Evolutionary conservation across 2,329 filamentous ascomycete species (phyloP), one percentile per base, ranked within the genome.

Genomic region (Camptophora hylomeconis): DNA sequence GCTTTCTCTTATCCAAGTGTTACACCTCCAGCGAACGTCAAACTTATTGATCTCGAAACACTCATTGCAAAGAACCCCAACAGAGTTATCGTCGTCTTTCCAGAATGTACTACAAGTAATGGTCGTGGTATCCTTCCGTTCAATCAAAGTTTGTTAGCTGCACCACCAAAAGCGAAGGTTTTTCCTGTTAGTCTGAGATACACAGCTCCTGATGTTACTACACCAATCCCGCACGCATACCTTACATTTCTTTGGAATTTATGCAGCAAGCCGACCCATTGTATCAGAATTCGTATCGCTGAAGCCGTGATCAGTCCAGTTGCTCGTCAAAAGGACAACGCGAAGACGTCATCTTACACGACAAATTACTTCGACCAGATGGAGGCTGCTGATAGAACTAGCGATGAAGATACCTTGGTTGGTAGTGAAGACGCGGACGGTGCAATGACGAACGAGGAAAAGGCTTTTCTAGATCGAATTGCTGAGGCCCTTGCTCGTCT

Each of bases 101-200:
- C 89, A 8, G 89, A 98, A 58, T 87, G 80, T 55, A 89, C 80
- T 4, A 92, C 89, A 1, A 93, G 83, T 24, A 98, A 98, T 49
- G 87, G 87, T 38, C 77, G 81, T 42, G 89, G 79, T 4, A 86
- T 95, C 38, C 58, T 98, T 8, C 80, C 83, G 2, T 72, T 93
- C 31, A 82, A 79, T 36, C 82, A 80, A 0, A 77, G 75, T 28
- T 64, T 98, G 2, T 61, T 89, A 3, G 68, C 73, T 10, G 71
- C 72, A 0, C 72, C 76, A 0, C 52, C 70, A 5, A 63, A 68
- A 30, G 75, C 75, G 6, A 79, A 76, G 48, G 82, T 98, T 42
- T 95, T 92, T 58, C 86, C 89, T 1, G 69, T 98, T 36, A 92
- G 79, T 52, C 63, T 98, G 38, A 75, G 86, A 29, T 98, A 95